Evolutionary conservation across 140 eudicot genomes (phyloP), one percentile per base, ranked within the genome.

Genomic region (Ambrosia hybrid): DNA sequence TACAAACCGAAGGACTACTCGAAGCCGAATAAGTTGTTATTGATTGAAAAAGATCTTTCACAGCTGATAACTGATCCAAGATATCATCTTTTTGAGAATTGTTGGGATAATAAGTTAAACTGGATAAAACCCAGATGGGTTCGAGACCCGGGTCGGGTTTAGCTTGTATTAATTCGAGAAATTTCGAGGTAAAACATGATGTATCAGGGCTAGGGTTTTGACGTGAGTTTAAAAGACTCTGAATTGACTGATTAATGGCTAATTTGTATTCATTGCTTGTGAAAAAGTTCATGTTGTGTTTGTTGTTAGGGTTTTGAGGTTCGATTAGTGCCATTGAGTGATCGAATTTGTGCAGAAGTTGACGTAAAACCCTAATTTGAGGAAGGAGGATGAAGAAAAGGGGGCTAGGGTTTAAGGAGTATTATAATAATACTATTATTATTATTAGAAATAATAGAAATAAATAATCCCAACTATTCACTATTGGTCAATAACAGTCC

Each of bases 81-180:
- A 68, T 57, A 59, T 81, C 88, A 52, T 73, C 77, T 46, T 87
- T 77, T 51, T 70, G 21, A 17, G 80, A 3, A 36, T 45, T 79
- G 15, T 59, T 37, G 57, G 16, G 13, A 39, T 15, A 79, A 73
- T 71, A 90, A 46, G 75, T 13, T 65, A 90, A 71, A 60, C 83
- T 70, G 4, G 96, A 70, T 68, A 68, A 85, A 51, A 85, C 41
- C 96, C 96, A 90, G 68, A 87, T 79, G 66, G 85, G 79, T 87
- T 90, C 96, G 33, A 87, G 82, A 64, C 76, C 88, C 13, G 95
- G 89, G 68, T 77, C 57, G 2, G 78, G 70, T 75, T 79, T 87
- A 59, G 68, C 68, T 70, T 81, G 91, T 53, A 85, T 57, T 51
- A 90, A 79, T 63, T 85, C 79, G 30, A 34, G 72, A 80, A 87